phyloP scores from a whole-genome alignment of 2,329 filamentous ascomycete species.

The Phialophora macrospora region DNA sequence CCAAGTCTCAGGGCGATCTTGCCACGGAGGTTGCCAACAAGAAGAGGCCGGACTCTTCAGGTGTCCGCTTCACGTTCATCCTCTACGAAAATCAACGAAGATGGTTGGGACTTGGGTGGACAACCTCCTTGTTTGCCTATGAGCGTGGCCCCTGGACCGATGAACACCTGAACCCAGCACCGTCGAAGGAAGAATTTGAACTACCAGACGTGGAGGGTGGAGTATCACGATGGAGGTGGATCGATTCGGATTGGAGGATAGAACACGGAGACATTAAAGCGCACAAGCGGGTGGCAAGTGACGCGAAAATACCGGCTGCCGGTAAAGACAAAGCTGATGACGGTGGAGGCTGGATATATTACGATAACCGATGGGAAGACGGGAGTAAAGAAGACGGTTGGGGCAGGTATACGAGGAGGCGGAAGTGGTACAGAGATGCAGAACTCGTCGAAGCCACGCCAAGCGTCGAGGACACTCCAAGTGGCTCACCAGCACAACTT shows the following conservation, averaged over 20 bases:
- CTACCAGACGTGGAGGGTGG: slow-evolving; percentile 70
- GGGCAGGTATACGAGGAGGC: slow-evolving; percentile 87
- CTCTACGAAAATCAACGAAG: slow-evolving; percentile 95
- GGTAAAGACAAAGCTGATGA: slow-evolving; percentile 55
- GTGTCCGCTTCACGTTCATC: slow-evolving; percentile 94
- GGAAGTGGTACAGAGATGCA: slow-evolving; percentile 96
- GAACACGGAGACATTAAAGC: slow-evolving; percentile 63
- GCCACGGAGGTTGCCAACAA: slow-evolving; percentile 54
- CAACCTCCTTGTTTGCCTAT: slow-evolving; percentile 84
- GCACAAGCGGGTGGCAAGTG: slow-evolving; percentile 40
- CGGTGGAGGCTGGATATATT: slow-evolving; percentile 91
- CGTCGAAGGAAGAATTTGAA: slow-evolving; percentile 73
- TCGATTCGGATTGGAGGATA: slow-evolving; percentile 83
- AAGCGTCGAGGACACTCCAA: slow-evolving; percentile 51
- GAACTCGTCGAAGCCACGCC: slow-evolving; percentile 79
- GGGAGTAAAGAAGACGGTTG: slow-evolving; percentile 88
- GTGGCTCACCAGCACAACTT: slow-evolving; percentile 45
- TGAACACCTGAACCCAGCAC: slow-evolving; percentile 83
- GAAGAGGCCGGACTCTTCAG: slow-evolving; percentile 62
- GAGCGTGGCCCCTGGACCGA: slow-evolving; percentile 93
- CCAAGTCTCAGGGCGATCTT: slow-evolving; percentile 52
- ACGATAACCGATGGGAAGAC: slow-evolving; percentile 97
- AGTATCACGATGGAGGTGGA: slow-evolving; percentile 76
- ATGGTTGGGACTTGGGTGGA: slow-evolving; percentile 96
- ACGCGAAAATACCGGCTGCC: slow-evolving; percentile 44